Base-by-base conservation (phyloP, 192 early-diverging fungal genomes). In the Backusella tarrabulga region DNA sequence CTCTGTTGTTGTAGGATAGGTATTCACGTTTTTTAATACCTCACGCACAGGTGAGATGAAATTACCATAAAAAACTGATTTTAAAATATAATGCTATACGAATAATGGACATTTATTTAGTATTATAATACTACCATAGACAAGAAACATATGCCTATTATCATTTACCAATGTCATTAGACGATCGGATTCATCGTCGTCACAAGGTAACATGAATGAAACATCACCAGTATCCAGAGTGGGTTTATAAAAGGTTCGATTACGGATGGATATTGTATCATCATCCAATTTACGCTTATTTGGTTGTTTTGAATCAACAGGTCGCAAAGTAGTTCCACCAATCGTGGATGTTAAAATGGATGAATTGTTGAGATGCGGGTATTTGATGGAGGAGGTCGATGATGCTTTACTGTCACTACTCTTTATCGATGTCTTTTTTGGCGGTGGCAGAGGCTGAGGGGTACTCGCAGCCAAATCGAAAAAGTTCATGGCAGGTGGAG, bases 71-170 rank as follows among this genome's bases (percentile, higher is more conserved):
- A 78, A 74, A 0, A 67, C 70, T 38, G 46, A 67, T 38, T 78
- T 78, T 44, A 78, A 67, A n/a, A 78, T 44, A 38, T 67, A 74
- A 54, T 79, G 77, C 77, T 79, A 79, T 34, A n/a, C 34, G 36
- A 17, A 42, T 21, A 1, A 72, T 67, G 15, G 29, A 60, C 15
- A 17, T 42, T 12, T 42, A 14, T 42, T 44, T 50, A 50, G 46
- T 50, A 50, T 32, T 15, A 38, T 63, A 56, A 2, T 34, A 2
- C 3, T 2, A 73, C 9, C 36, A n/a, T 17, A 56, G 23, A 52
- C 11, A 54, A 52, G 26, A 73, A 73, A 34, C 26, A 36, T 36
- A 50, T 0, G 12, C 29, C 34, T 36, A 14, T 34, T 21, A 41
- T 23, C 6, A 32, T 29, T 75, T 75, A 68, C 74, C 74, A 75